phyloP scores from a whole-genome alignment of 345 rosid species.

The Geranium rotundifolium region DNA sequence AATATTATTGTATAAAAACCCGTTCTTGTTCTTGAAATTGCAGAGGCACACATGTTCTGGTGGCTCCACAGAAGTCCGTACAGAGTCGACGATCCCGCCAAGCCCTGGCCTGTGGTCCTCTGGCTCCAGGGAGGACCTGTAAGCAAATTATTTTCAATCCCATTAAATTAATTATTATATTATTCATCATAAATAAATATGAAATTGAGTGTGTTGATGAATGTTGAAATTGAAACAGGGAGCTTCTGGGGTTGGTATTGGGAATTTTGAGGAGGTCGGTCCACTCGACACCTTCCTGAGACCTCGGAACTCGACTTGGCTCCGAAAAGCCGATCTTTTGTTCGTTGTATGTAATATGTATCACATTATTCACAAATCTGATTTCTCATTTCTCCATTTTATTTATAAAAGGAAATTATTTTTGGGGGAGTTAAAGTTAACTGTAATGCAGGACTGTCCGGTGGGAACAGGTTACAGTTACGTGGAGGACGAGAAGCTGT shows the following conservation, averaged over 20 bases:
- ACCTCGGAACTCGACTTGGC: constrained; percentile 74
- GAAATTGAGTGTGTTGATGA: not conserved
- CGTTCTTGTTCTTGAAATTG: not conserved
- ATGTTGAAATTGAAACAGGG: constrained; percentile 50
- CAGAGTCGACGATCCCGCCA: constrained; percentile 24
- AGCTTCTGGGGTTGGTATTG: constrained; percentile 69
- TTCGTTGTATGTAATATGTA: constrained; percentile 51
- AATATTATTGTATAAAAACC: too few relatives aligned
- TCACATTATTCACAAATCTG: not conserved
- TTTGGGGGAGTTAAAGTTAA: not conserved
- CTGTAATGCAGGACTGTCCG: constrained; percentile 46
- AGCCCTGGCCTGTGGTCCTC: constrained; percentile 28
- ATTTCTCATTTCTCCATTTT: too few relatives aligned
- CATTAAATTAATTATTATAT: too few relatives aligned
- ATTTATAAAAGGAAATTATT: too few relatives aligned
- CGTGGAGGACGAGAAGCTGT: constrained; percentile 40
- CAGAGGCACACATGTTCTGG: constrained; percentile 34
- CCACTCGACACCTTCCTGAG: constrained; percentile 45
- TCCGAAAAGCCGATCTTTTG: constrained; percentile 62
- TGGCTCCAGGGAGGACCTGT: constrained; percentile 40
- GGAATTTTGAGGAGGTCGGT: constrained; percentile 68
- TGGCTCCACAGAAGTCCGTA: constrained; percentile 32
- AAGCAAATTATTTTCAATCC: too few relatives aligned
- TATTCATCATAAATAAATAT: too few relatives aligned
- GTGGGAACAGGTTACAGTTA: constrained; percentile 75